Percentiles rank a stretch among this genome's conserved stretches.
Conservation (phyloP, 495 filamentous ascomycete genomes). For the Neurospora pannonica region DNA sequence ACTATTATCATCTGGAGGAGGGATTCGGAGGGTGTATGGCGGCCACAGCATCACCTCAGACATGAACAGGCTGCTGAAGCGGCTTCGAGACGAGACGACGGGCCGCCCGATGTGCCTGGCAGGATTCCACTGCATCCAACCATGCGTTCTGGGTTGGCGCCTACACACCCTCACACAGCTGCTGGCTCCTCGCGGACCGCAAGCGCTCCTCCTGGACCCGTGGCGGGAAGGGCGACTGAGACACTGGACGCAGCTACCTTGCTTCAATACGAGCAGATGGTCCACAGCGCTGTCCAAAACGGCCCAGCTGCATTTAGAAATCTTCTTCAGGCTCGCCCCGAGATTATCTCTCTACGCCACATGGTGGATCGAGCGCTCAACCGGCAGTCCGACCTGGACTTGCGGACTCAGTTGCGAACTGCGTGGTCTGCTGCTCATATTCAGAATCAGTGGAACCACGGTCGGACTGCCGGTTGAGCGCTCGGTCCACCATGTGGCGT, state of each 20-base stretch:
- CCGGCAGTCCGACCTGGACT: slow-evolving; percentile 28
- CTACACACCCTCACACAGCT: background rate
- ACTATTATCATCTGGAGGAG: slow-evolving; percentile 90
- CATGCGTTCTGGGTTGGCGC: slow-evolving; percentile 1
- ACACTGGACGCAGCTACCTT: slow-evolving; percentile 1
- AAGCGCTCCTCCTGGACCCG: slow-evolving; percentile 1
- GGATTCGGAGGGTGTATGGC: slow-evolving; percentile 73
- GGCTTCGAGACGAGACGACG: slow-evolving; percentile 16
- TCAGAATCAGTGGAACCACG: slow-evolving; percentile 35
- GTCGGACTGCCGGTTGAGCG: slow-evolving; percentile 34
- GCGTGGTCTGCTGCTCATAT: slow-evolving; percentile 31
- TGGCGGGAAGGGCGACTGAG: background rate
- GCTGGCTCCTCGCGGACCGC: background rate
- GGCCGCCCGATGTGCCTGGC: background rate
- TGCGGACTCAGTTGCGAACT: slow-evolving; percentile 32
- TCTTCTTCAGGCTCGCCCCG: slow-evolving; percentile 33
- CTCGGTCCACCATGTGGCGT: slow-evolving; percentile 28
- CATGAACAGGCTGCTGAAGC: slow-evolving; percentile 52
- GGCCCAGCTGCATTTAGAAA: slow-evolving; percentile 34
- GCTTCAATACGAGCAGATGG: slow-evolving; percentile 28
- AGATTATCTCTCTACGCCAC: slow-evolving; percentile 29
- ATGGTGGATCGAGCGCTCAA: slow-evolving; percentile 35
- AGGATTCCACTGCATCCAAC: slow-evolving; percentile 13
- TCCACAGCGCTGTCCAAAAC: slow-evolving; percentile 32
- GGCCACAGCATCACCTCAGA: slow-evolving; percentile 55